Evolutionary conservation across 2,329 filamentous ascomycete genomes (phyloP), one percentile per base, ranked within the genome.

Genomic region (Alternaria arborescens): DNA sequence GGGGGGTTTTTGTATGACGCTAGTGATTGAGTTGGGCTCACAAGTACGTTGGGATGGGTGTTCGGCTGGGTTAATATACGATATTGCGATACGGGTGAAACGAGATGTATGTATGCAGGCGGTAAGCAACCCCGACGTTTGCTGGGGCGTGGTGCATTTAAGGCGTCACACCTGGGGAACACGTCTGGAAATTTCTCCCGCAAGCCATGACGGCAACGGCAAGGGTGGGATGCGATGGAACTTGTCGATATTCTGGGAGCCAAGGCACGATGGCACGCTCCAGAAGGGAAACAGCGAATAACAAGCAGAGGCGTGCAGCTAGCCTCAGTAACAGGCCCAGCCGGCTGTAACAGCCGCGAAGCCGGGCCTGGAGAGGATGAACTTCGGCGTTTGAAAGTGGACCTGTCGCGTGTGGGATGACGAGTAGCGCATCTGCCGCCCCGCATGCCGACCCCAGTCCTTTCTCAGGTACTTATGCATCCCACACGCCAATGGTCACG

Each of bases 361-460:
- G 59, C 53, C 61, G 61, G 55, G 55, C 52, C 52, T 61, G 64
- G 54, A 59, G 53, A 58, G 38, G 44, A 61, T 61, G 41, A 60
- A 54, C 58, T 60, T 76, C 75, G 74, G 75, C 70, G 66, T 76
- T 74, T 78, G 74, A 72, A 72, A 66, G 64, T 62, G 64, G 69
- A 56, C 44, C 68, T 47, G 59, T 66, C 61, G 65, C 61, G 69
- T 71, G 73, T 74, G 76, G 74, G 72, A 73, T 76, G 73, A 64
- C 64, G 67, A 55, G 58, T 62, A 70, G 70, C 69, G 70, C 64
- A 61, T 56, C 41, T 32, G 61, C 52, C 54, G 71, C 74, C 74
- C 73, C 74, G 73, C 74, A 76, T 68, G 70, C 68, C 60, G 58
- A 75, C 67, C 69, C 68, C 63, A 60, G 68, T 65, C 66, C 66